A percentile compares a stretch with the other conserved stretches of the same genome.
Evolutionary conservation across 371 early-diverging fungal species (phyloP).

Genomic region (Blyttiomyces sp.): DNA sequence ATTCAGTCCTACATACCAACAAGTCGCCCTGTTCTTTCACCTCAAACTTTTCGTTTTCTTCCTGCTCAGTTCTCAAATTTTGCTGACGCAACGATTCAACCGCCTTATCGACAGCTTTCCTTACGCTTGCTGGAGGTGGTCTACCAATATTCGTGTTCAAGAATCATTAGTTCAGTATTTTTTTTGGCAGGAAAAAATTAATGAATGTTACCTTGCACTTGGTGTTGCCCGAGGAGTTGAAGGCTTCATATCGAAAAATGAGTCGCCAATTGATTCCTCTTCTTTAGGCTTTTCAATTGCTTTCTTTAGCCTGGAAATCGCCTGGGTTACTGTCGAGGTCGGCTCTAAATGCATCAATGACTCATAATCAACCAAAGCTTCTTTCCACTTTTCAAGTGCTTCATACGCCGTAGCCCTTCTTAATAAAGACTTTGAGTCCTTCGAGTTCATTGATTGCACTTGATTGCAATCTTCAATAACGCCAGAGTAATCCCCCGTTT

Average conservation of each 20-base stretch:
- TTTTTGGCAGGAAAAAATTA: too few species aligned
- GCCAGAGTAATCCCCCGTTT: constrained; percentile 78
- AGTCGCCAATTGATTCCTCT: too few species aligned
- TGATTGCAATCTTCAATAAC: constrained; percentile 64
- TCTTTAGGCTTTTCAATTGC: too few species aligned
- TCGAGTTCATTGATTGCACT: constrained; percentile 40
- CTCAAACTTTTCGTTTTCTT: constrained; percentile 72
- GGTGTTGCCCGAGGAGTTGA: too few species aligned
- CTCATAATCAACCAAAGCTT: constrained; percentile 71
- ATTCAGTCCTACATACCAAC: constrained; percentile 19
- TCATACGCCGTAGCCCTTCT: constrained; percentile 81
- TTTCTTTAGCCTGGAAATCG: constrained; percentile 62
- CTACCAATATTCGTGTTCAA: background rate
- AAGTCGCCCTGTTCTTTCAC: constrained; percentile 79
- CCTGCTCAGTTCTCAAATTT: constrained; percentile 65
- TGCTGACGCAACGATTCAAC: constrained; percentile 61
- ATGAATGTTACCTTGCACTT: too few species aligned
- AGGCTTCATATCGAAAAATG: too few species aligned
- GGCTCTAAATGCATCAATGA: constrained; percentile 44
- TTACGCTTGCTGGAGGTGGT: constrained; percentile 10
- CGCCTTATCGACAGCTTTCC: constrained; percentile 33
- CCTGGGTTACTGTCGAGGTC: constrained; percentile 53
- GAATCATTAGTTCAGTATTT: background rate
- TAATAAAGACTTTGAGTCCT: constrained; percentile 71
- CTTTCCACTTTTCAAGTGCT: constrained; percentile 70